Base-by-base conservation (phyloP, 23 red algal genomes). In the Cyanidium caldarium region DNA sequence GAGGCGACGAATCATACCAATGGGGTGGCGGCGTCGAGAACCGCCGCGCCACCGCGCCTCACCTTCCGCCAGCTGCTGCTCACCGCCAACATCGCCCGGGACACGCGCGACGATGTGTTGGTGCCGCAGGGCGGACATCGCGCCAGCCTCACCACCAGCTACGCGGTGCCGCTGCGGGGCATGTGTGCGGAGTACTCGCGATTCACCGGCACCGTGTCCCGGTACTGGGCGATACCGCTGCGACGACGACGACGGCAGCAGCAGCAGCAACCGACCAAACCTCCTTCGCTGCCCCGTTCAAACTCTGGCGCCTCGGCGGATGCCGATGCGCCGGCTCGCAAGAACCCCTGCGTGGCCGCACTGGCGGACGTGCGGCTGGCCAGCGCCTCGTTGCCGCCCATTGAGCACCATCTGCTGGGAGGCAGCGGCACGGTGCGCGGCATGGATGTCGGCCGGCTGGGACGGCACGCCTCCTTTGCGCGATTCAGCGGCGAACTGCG, bases 341-440 rank as follows among this genome's bases (percentile, higher is more conserved):
- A n/a, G n/a, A n/a, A n/a, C n/a, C n/a, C 51, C 51, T 61, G 51
- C 23, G 13, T 61, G 7, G 51, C 51, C 5, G 7, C 31, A 5
- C 21, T 61, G 13, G 51, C 51, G 7, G 51, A 61, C 1, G 37
- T 36, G 25, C 38, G 41, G 20, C 13, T 42, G 7, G 40, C 38
- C 3, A 75, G 70, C 25, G 2, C 2, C 2, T 29, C 5, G 35
- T 56, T 75, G 42, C 70, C 70, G 7, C 35, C 38, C 10, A 40
- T 46, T 3, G 70, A 75, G 39, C 46, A 46, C 36, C 44, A 75
- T 75, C 40, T 36, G 30, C 26, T 75, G 21, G 70, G 70, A 75
- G 70, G 70, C 34, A 21, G 33, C 1, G 70, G 40, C 19, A 61
- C 70, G 1, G 7, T 75, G 2, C 70, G 70, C 39, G 70, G 70